phyloP scores from a whole-genome alignment of 2,329 filamentous ascomycete genomes.

The Diaporthe sp. region DNA sequence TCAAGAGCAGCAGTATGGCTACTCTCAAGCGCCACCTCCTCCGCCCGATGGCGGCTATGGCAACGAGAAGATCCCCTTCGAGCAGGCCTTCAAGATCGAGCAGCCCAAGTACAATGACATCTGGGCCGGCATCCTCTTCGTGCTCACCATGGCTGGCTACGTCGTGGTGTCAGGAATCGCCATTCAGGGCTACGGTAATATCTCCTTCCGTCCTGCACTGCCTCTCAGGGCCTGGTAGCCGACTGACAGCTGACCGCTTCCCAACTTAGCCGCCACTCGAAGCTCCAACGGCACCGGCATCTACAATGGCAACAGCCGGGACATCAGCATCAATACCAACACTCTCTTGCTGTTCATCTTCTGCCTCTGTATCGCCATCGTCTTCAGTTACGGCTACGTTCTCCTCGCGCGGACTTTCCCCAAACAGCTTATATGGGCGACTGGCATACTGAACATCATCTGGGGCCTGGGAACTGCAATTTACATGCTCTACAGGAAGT shows the following conservation, averaged over 20 bases:
- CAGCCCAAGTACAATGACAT: slow-evolving; percentile 90
- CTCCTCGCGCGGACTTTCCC: slow-evolving; percentile 81
- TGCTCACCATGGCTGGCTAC: slow-evolving; percentile 67
- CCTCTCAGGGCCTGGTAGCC: neutral
- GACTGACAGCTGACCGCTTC: slow-evolving; percentile 30
- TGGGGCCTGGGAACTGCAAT: slow-evolving; percentile 88
- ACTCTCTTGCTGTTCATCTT: slow-evolving; percentile 89
- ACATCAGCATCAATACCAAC: slow-evolving; percentile 80
- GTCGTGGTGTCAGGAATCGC: slow-evolving; percentile 80
- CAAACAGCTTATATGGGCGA: slow-evolving; percentile 93
- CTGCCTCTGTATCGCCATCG: slow-evolving; percentile 78
- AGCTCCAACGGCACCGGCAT: slow-evolving; percentile 78
- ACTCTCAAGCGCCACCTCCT: slow-evolving; percentile 34
- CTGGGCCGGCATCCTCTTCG: slow-evolving; percentile 82
- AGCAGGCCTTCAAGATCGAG: slow-evolving; percentile 85
- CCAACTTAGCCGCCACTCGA: slow-evolving; percentile 59
- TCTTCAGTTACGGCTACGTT: slow-evolving; percentile 84
- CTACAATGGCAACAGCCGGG: slow-evolving; percentile 73
- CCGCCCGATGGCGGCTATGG: slow-evolving; percentile 37
- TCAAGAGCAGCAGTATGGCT: slow-evolving; percentile 29
- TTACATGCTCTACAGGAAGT: slow-evolving; percentile 82
- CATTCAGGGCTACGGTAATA: slow-evolving; percentile 77
- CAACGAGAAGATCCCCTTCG: slow-evolving; percentile 71
- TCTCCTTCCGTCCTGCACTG: neutral
- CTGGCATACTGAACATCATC: slow-evolving; percentile 87